Percentiles rank a stretch among this genome's conserved stretches.
Evolutionary conservation across 2,329 filamentous ascomycete species (phyloP).

Genomic region (Xylariaceae sp.): DNA sequence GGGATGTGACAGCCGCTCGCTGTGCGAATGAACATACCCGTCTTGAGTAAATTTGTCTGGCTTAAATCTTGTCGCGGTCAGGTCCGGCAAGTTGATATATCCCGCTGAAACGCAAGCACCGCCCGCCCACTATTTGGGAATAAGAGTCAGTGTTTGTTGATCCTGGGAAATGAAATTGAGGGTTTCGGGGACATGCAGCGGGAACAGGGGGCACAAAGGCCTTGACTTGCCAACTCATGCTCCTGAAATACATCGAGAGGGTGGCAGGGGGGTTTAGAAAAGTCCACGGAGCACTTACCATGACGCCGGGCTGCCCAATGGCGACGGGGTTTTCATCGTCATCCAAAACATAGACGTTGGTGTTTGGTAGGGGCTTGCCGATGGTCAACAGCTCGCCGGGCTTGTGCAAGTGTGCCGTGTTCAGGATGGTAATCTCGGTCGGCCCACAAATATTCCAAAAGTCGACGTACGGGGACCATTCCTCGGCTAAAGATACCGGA

Average conservation of each 20-base stretch:
- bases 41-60: conserved; percentile 46
- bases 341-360: conserved; percentile 49
- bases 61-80: conserved; percentile 46
- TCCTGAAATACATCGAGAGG: not conserved
- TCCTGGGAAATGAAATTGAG: not conserved
- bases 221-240: not conserved
- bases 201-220: not conserved
- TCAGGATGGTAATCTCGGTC: conserved; percentile 55
- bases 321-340: conserved; percentile 40
- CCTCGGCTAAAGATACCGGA: conserved; percentile 43
- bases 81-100: conserved; percentile 48
- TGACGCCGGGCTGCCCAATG: conserved; percentile 44
- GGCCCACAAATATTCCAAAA: conserved; percentile 56
- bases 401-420: conserved; percentile 49
- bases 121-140: conserved; percentile 41
- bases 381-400: conserved; percentile 45
- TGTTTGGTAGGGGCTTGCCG: conserved; percentile 52
- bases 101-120: conserved; percentile 50
- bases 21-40: conserved; percentile 36
- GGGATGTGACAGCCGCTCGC: not conserved
- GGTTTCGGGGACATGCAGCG: not conserved
- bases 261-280: not conserved
- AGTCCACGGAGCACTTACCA: conserved; percentile 26
- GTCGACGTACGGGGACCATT: conserved; percentile 45
- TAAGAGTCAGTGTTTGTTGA: not conserved